A percentile compares a stretch with the other conserved stretches of the same genome.
Conservation (phyloP, 129 eudicot genomes). For the Dittrichia graveolens region DNA sequence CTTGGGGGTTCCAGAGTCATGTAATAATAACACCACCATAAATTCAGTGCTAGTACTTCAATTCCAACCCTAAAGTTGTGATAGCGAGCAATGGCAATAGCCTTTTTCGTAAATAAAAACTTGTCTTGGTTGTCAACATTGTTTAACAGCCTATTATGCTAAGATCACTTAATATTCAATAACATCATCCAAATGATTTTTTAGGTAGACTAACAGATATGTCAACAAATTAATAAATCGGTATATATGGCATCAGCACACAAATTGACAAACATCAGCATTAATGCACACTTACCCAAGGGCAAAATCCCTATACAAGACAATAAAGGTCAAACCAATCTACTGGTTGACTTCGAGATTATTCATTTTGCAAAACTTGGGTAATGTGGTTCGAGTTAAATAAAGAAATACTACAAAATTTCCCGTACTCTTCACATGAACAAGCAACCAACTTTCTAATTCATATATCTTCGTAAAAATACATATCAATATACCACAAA, state of each 20-base stretch:
- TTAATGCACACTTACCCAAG: background rate
- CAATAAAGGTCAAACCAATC: background rate
- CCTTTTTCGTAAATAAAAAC: background rate
- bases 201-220: background rate
- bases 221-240: background rate
- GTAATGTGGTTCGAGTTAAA: background rate
- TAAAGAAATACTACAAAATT: background rate
- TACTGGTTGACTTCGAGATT: background rate
- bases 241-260: background rate
- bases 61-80: background rate
- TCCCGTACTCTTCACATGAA: background rate
- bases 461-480: background rate
- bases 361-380: background rate
- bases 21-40: background rate
- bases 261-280: background rate
- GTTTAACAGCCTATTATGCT: background rate
- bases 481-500: slow-evolving; percentile 4
- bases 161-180: background rate
- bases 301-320: slow-evolving; percentile 4
- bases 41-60: background rate
- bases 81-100: background rate
- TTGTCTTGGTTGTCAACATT: no score
- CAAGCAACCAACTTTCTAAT: slow-evolving; percentile 6
- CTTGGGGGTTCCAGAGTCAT: background rate
- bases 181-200: background rate